Evolutionary conservation across 139 green algal species (phyloP), one percentile per base, ranked within the genome.

Genomic region (Micractinium conductrix): DNA sequence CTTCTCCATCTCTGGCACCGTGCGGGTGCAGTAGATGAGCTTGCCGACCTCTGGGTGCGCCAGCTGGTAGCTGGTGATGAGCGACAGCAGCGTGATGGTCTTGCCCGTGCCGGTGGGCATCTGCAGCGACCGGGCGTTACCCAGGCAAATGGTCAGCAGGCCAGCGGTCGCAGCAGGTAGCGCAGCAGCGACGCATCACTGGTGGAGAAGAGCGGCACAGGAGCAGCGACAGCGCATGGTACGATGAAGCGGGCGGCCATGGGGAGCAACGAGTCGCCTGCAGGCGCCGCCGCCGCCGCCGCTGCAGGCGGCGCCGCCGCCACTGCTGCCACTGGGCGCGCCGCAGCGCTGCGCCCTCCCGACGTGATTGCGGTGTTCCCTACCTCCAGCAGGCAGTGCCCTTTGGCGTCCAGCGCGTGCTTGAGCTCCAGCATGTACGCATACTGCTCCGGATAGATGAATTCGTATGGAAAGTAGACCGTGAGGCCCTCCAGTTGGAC

Each of bases 1-100:
- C 91, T 99, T 99, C 89, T 99, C 97, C 97, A 99, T 99, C 92
- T 99, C 97, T n/a, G 98, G 97, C 48, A 99, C 97, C 10, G 97
- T 99, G 67, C 97, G 95, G 1, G 97, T 99, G 92, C 97, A 99
- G 90, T 99, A 99, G 37, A 99, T 90, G 42, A 99, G 96, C 92
- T 99, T 99, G 74, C 97, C 97, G 1, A 97, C 86, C 85, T 98
- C 96, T 17, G 95, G 95, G 86, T 99, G 95, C 14, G 95, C 94
- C 74, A 98, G 85, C 90, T 99, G 96, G 89, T 99, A 99, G n/a
- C 89, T 96, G 24, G 97, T 99, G 88, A 99, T 97, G 53, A 99
- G 92, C 7, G 96, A 98, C 38, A 99, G 94, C 76, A 99, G 89
- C 7, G 97, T 99, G 89, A 99, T 99, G 70, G 97, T 99, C 92